These are phyloP conservation scores for Mixia osmundae DNA, from an alignment of 1,284 basidiomycete species.

Conservation along the genomic window DNA sequence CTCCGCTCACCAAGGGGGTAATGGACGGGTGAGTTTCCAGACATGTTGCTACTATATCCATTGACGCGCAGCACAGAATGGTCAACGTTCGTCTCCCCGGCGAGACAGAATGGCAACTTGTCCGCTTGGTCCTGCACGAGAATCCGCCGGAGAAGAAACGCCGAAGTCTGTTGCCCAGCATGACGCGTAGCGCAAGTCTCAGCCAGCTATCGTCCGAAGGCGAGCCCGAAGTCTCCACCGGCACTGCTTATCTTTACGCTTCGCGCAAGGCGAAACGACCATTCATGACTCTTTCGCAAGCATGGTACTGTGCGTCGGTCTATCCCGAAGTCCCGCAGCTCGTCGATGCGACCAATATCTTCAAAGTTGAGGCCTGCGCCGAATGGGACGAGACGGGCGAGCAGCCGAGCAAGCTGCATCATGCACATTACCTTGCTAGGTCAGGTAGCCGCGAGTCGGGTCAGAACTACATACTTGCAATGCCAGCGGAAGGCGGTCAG, in stretches of 20 bases:
- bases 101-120: constrained; percentile 80
- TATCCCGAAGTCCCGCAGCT: constrained; percentile 81
- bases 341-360: constrained; percentile 59
- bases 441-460: background rate
- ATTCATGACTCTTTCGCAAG: background rate
- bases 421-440: background rate
- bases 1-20: constrained; percentile 1
- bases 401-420: background rate
- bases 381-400: constrained; percentile 1
- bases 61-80: constrained; percentile 55
- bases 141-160: background rate
- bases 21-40: constrained; percentile 2
- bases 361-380: constrained; percentile 42
- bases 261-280: background rate
- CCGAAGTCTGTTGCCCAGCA: background rate
- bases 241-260: background rate
- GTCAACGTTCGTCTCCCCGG: constrained; percentile 74
- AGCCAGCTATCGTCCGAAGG: background rate
- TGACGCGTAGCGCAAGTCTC: too few relatives aligned
- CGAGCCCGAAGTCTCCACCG: background rate
- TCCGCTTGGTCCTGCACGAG: constrained; percentile 51
- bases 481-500: background rate
- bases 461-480: background rate
- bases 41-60: constrained; percentile 21
- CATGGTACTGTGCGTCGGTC: constrained; percentile 42